These are phyloP conservation scores for Populus hybrid DNA, from an alignment of 441 rosid species.

Conservation along the genomic window DNA sequence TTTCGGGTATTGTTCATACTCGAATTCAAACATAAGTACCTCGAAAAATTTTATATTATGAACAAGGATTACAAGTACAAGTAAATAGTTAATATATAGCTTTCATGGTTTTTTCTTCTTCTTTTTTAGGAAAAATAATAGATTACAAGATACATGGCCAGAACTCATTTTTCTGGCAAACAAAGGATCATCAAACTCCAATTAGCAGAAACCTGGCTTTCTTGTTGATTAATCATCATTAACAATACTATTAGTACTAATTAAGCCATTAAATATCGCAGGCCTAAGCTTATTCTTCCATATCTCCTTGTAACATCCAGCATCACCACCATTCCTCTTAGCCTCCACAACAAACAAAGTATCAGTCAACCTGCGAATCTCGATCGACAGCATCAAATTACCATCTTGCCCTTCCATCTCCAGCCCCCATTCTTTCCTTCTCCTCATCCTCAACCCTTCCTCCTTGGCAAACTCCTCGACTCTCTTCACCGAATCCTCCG, in stretches of 20 bases:
- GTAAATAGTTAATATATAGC: too few species aligned
- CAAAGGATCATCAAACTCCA: neutral
- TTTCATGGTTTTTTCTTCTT: too few species aligned
- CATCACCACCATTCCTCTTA: slow-evolving; percentile 58
- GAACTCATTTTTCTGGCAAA: neutral
- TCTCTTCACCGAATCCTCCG: slow-evolving; percentile 49
- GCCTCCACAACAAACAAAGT: slow-evolving; percentile 63
- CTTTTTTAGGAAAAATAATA: too few species aligned
- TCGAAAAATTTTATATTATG: too few species aligned
- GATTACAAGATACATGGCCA: neutral
- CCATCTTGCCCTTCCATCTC: slow-evolving; percentile 63
- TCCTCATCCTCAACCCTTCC: slow-evolving; percentile 50
- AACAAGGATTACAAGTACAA: too few species aligned
- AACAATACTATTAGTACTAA: neutral
- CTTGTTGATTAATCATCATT: slow-evolving; percentile 2
- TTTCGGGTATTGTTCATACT: neutral
- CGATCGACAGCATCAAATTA: slow-evolving; percentile 34
- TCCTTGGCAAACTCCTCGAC: slow-evolving; percentile 46
- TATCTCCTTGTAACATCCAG: slow-evolving; percentile 31
- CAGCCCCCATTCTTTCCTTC: slow-evolving; percentile 48
- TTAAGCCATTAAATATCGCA: slow-evolving; percentile 16
- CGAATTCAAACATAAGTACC: too few species aligned
- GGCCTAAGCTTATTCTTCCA: slow-evolving; percentile 58
- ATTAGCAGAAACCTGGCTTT: neutral
- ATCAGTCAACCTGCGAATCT: slow-evolving; percentile 54